phyloP scores from a whole-genome alignment of 2,329 filamentous ascomycete genomes.

The Xylaria digitata region DNA sequence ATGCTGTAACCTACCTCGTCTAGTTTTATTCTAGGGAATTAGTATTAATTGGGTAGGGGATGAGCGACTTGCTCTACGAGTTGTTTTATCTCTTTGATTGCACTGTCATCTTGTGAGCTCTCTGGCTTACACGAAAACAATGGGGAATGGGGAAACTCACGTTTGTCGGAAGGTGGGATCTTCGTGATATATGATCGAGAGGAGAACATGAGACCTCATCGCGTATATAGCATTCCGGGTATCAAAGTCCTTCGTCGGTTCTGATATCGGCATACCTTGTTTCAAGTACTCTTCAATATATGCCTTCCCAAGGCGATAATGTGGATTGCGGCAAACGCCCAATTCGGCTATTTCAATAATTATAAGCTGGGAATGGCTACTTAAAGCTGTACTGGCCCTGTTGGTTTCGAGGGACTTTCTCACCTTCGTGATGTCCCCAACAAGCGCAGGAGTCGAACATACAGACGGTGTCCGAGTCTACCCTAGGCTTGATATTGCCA shows the following conservation, averaged over 20 bases:
- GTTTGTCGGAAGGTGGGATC: constrained; percentile 24
- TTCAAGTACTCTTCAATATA: constrained; percentile 47
- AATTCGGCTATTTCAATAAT: constrained; percentile 38
- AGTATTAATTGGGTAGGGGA: not conserved
- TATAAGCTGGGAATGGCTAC: not conserved
- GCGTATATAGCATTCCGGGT: constrained; percentile 47
- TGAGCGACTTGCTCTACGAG: constrained; percentile 15
- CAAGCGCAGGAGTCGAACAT: constrained; percentile 43
- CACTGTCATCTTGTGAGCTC: constrained; percentile 14
- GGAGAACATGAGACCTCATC: constrained; percentile 43
- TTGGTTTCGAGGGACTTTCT: not conserved
- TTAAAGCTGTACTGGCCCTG: not conserved
- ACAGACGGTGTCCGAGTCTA: constrained; percentile 32
- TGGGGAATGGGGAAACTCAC: constrained; percentile 13
- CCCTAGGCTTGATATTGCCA: constrained; percentile 42
- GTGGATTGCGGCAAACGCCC: constrained; percentile 44
- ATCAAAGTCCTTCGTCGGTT: constrained; percentile 47
- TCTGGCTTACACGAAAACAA: not conserved
- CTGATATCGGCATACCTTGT: constrained; percentile 41
- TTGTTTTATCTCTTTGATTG: constrained; percentile 18
- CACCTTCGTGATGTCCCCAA: constrained; percentile 47
- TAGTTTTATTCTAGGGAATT: too few species aligned
- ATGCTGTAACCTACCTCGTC: not conserved
- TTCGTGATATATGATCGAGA: constrained; percentile 41
- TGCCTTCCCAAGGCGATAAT: constrained; percentile 42